phyloP scores from a whole-genome alignment of 192 early-diverging fungal genomes.

The Backusella liffmaniae region DNA sequence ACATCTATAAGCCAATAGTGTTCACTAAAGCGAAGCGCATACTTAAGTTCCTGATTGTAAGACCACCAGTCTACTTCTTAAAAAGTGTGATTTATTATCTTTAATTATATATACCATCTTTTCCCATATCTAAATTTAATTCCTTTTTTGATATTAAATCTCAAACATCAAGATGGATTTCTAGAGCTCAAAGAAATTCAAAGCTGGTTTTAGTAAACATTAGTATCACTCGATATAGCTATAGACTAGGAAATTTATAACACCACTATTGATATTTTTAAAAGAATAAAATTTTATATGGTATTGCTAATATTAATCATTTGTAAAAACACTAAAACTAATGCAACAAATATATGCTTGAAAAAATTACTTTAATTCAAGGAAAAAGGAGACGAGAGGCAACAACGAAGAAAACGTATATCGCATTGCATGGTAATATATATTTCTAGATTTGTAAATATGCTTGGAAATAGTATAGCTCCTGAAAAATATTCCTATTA shows the following conservation, averaged over 20 bases:
- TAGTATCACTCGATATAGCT: not conserved
- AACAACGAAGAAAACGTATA: not conserved
- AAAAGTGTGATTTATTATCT: not conserved
- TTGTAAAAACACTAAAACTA: too few species aligned
- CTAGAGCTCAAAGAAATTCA: not conserved
- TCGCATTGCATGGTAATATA: not conserved
- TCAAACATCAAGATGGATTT: not conserved
- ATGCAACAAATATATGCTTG: too few species aligned
- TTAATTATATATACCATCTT: not conserved
- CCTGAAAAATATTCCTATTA: not conserved
- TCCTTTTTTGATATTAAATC: not conserved
- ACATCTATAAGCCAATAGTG: not conserved
- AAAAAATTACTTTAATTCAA: too few species aligned
- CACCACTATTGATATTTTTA: not conserved
- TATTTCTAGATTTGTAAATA: not conserved
- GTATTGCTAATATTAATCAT: not conserved
- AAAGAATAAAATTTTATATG: not conserved
- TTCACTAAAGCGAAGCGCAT: too few species aligned
- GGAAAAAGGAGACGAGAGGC: not conserved
- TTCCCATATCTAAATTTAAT: not conserved
- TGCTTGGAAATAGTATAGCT: not conserved
- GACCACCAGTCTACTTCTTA: not conserved
- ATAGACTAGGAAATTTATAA: not conserved
- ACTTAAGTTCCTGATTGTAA: not conserved
- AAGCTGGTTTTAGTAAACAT: not conserved